Evolutionary conservation across 129 eudicot species (phyloP).

Genomic region (Tanacetum coccineum): DNA sequence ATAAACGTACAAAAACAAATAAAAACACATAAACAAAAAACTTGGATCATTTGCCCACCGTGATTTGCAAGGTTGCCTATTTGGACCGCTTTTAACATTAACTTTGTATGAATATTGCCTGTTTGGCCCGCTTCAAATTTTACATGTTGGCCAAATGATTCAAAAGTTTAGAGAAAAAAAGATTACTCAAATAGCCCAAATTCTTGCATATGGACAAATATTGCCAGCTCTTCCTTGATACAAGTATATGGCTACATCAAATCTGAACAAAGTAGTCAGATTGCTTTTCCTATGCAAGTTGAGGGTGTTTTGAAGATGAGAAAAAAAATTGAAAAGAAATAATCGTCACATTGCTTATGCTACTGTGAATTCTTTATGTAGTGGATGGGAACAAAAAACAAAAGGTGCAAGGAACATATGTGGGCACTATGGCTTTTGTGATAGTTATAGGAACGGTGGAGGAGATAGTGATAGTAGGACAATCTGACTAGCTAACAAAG

Average conservation of each 20-base stretch:
- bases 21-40: too few relatives aligned
- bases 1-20: too few relatives aligned
- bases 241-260: slow-evolving; percentile 7
- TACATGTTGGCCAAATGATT: too few relatives aligned
- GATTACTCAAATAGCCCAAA: too few relatives aligned
- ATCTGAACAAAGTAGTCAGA: slow-evolving; percentile 17
- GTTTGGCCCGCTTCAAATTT: too few relatives aligned
- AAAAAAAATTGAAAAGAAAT: slow-evolving; percentile 5
- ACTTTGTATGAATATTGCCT: too few relatives aligned
- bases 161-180: too few relatives aligned
- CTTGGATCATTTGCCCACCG: too few relatives aligned
- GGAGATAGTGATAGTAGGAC: slow-evolving; percentile 29
- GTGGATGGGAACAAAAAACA: slow-evolving; percentile 23
- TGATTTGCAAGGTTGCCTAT: too few relatives aligned
- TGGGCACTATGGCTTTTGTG: slow-evolving; percentile 26
- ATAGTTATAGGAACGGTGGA: slow-evolving; percentile 20
- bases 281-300: slow-evolving; percentile 14
- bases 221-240: too few relatives aligned
- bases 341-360: slow-evolving; percentile 18
- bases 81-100: too few relatives aligned
- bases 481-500: slow-evolving; percentile 30
- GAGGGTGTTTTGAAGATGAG: slow-evolving; percentile 19
- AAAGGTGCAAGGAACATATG: slow-evolving; percentile 27
- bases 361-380: slow-evolving; percentile 18
- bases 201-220: too few relatives aligned